Evolutionary conservation across 345 rosid species (phyloP).

Genomic region (Erodium maritimum): DNA sequence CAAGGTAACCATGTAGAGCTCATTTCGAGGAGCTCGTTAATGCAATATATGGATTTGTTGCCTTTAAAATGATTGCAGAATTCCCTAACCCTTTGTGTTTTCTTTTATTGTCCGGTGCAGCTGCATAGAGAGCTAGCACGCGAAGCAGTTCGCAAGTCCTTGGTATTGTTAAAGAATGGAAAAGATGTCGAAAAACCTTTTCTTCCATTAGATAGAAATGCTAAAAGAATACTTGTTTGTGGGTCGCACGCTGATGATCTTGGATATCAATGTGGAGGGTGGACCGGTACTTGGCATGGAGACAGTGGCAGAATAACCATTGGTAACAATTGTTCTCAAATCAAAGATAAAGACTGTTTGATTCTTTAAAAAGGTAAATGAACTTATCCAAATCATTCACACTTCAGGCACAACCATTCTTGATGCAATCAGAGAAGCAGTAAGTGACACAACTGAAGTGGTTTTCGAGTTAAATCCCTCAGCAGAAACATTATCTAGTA

Average conservation of each 20-base stretch:
- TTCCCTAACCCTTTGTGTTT: neutral
- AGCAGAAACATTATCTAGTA: constrained; percentile 31
- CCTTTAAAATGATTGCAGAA: neutral
- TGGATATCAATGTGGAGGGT: constrained; percentile 88
- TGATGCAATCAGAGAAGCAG: constrained; percentile 51
- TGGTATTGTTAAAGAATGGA: constrained; percentile 78
- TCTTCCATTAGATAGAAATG: constrained; percentile 60
- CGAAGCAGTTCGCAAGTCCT: constrained; percentile 82
- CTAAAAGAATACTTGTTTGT: constrained; percentile 51
- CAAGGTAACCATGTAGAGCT: constrained; percentile 31
- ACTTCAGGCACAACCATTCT: constrained; percentile 62
- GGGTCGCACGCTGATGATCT: constrained; percentile 87
- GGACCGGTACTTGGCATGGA: constrained; percentile 72
- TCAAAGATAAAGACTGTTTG: no score
- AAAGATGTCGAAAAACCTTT: constrained; percentile 36
- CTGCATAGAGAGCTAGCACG: constrained; percentile 58
- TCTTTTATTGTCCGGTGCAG: constrained; percentile 30
- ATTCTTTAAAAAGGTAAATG: no score
- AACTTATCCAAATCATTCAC: constrained; percentile 4
- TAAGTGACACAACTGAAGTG: constrained; percentile 57
- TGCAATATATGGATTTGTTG: neutral
- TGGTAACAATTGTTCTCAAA: constrained; percentile 25
- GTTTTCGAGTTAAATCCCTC: constrained; percentile 48
- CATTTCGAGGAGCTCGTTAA: neutral
- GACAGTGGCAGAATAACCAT: constrained; percentile 66